These are phyloP conservation scores for Rhizoclosmatium sp. DNA, from an alignment of 192 early-diverging fungal species.

Conservation along the genomic window DNA sequence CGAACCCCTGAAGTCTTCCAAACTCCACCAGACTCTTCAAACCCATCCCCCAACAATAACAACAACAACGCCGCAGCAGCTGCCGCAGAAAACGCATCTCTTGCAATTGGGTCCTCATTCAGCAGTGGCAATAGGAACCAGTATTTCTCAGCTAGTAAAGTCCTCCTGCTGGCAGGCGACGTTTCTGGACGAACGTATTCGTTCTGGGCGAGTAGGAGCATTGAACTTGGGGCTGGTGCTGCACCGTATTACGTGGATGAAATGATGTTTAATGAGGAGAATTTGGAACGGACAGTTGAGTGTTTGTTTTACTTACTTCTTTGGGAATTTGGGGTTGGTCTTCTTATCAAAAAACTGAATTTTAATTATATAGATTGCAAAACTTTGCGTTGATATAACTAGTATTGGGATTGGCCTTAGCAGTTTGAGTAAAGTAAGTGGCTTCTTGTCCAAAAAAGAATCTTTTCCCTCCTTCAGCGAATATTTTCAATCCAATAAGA, in stretches of 20 bases:
- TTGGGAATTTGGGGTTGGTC: background rate
- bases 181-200: constrained; percentile 44
- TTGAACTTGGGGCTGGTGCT: constrained; percentile 33
- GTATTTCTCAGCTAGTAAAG: constrained; percentile 30
- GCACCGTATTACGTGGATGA: constrained; percentile 38
- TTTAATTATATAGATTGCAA: constrained; percentile 26
- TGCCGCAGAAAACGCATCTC: background rate
- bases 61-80: background rate
- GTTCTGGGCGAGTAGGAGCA: constrained; percentile 55
- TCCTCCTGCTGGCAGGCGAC: constrained; percentile 48
- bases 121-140: background rate
- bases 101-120: background rate
- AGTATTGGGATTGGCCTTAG: constrained; percentile 35
- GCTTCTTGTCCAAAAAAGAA: too few species aligned
- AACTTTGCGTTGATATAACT: constrained; percentile 38
- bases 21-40: background rate
- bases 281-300: constrained; percentile 37
- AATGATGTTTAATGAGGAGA: constrained; percentile 31
- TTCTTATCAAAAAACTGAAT: constrained; percentile 25
- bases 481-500: background rate
- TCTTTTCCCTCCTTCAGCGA: too few species aligned
- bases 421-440: constrained; percentile 46
- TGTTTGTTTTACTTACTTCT: background rate
- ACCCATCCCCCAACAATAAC: background rate
- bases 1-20: background rate